Base-by-base conservation (phyloP, 371 early-diverging fungal genomes). In the Saksenaea vasiformis region DNA sequence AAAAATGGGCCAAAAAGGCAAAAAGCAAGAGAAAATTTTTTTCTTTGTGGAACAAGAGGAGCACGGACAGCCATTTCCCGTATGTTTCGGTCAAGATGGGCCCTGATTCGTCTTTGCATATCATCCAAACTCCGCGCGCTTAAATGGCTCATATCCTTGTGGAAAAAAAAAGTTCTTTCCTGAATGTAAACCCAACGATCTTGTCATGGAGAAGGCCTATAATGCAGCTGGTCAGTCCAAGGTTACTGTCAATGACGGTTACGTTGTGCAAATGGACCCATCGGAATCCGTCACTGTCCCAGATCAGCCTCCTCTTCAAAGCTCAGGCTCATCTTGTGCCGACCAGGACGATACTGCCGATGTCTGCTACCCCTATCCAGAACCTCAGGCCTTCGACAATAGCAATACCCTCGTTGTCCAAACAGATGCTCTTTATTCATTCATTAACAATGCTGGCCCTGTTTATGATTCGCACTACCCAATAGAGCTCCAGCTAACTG, bases 401-500 rank as follows among this genome's bases (percentile, higher is more conserved):
- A 22, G 11, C 22, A 47, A 47, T 11, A 22, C 51, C 8, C 51
- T 47, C 9, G 51, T 22, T 7, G 22, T 47, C 11, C 51, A 47
- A 22, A 47, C 51, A n/a, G 51, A 47, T 47, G 51, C 51, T 19
- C 51, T 47, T 19, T 47, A 47, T 4, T 47, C 51, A 7, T 47
- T 47, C 24, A 47, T 47, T 10, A 47, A 47, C 51, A 47, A 47
- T 4, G 51, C 17, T 22, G 51, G 24, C 17, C 19, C 22, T 47
- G 51, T 22, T 7, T 47, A 47, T 22, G 51, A 47, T 19, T 4
- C 51, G 9, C 51, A 47, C 51, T 47, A 47, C 22, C 51, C 51
- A 22, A 47, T 47, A 47, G 51, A 64, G 51, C 64, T 64, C 3
- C 68, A 68, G 54, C 58, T 62, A 22, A 64, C 70, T 3, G 70